These are phyloP conservation scores for Sugiyamaella valdiviana DNA, from an alignment of 805 yeast genomes.

Conservation along the genomic window DNA sequence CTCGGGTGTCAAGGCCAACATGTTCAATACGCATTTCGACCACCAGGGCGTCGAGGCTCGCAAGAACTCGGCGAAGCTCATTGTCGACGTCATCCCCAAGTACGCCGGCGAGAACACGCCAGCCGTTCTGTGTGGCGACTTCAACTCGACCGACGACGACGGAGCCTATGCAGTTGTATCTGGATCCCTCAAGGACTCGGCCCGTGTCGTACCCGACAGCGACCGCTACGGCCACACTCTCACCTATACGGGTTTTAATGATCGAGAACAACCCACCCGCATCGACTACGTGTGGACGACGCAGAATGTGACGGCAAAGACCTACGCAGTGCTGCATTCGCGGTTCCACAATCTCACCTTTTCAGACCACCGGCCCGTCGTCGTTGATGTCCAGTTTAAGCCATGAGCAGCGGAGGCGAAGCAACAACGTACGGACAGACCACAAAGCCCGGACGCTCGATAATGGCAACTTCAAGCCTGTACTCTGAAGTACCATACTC, in stretches of 20 bases:
- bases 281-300: constrained; percentile 46
- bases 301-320: constrained; percentile 6
- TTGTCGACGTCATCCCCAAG: constrained; percentile 28
- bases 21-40: constrained; percentile 48
- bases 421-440: too few species aligned
- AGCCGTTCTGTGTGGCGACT: constrained; percentile 47
- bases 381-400: constrained; percentile 6
- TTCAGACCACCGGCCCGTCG: constrained; percentile 21
- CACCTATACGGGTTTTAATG: constrained; percentile 48
- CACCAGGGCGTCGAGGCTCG: constrained; percentile 44
- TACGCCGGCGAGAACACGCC: constrained; percentile 31
- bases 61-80: constrained; percentile 40
- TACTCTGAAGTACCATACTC: background rate
- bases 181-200: constrained; percentile 35
- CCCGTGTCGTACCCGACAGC: constrained; percentile 25
- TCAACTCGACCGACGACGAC: constrained; percentile 46
- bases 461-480: background rate
- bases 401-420: background rate
- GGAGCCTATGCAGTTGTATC: constrained; percentile 39
- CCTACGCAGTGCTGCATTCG: constrained; percentile 17
- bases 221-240: constrained; percentile 38
- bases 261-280: constrained; percentile 17
- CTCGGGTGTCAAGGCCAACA: constrained; percentile 16
- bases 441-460: too few species aligned
- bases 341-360: constrained; percentile 8